phyloP scores from a whole-genome alignment of 2,329 filamentous ascomycete species.

The Nothophaeocryptopus gaeumannii region DNA sequence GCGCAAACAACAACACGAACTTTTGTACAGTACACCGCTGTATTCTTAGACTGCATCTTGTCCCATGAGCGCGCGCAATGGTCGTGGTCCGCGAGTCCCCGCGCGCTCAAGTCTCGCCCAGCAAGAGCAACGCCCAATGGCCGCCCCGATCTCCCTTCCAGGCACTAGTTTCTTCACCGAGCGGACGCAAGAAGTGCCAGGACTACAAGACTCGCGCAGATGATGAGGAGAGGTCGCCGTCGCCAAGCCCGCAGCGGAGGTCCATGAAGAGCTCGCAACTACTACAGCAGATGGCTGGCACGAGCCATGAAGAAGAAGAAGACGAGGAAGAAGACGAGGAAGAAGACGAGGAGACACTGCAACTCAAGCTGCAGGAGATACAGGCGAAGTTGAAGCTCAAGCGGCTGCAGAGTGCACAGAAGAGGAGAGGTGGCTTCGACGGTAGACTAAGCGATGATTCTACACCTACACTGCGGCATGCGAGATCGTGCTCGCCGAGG shows the following conservation, averaged over 20 bases:
- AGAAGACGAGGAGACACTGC: slow-evolving; percentile 79
- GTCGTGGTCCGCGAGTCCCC: slow-evolving; percentile 51
- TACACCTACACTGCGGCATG: slow-evolving; percentile 14
- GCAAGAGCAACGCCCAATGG: slow-evolving; percentile 51
- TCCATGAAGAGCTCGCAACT: slow-evolving; percentile 27
- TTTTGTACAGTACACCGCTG: slow-evolving; percentile 2
- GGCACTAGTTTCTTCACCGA: slow-evolving; percentile 66
- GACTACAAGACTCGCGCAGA: slow-evolving; percentile 58
- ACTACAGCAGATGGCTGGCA: slow-evolving; percentile 30
- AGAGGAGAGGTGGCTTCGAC: slow-evolving; percentile 14
- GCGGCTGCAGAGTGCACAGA: slow-evolving; percentile 58
- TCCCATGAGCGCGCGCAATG: slow-evolving; percentile 19
- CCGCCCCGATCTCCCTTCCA: slow-evolving; percentile 62
- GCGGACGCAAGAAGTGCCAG: slow-evolving; percentile 72
- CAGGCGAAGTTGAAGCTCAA: slow-evolving; percentile 85
- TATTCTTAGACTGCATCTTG: background rate
- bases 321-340: slow-evolving; percentile 30
- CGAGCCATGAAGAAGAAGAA: slow-evolving; percentile 27
- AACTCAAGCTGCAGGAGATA: slow-evolving; percentile 82
- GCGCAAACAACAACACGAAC: slow-evolving; percentile 8
- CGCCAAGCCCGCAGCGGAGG: slow-evolving; percentile 56
- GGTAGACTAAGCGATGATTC: slow-evolving; percentile 5
- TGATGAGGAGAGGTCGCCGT: slow-evolving; percentile 35
- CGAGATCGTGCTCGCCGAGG: slow-evolving; percentile 20
- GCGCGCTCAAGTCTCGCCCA: slow-evolving; percentile 43